Base-by-base conservation (phyloP, 306 rosid species). In the Argentina anserina region DNA sequence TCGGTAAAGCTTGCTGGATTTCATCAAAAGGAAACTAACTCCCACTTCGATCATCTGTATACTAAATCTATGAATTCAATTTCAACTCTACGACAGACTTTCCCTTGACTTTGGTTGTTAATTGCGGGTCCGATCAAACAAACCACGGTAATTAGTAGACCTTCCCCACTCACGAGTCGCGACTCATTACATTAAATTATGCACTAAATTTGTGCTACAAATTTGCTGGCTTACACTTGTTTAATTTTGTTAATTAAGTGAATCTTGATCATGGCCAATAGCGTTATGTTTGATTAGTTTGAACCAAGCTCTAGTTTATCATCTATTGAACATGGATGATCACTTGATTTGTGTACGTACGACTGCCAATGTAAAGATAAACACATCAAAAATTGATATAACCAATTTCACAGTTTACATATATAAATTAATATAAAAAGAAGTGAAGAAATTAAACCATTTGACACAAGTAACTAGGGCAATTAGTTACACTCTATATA, bases 111-210 rank as follows among this genome's bases (percentile, higher is more conserved):
- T 37, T 59, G 53, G 53, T 37, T 5, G n/a, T 1, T 26, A 17
- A 42, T 78, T 52, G 65, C 36, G 26, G 26, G 62, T 28, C 33
- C 42, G 28, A 7, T 17, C 18, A 40, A 53, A 21, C 29, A 40
- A 33, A 9, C 40, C n/a, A 29, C 47, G 55, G n/a, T n/a, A n/a
- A n/a, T 65, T 41, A 75, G 53, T 69, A 23, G 60, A 50, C 42
- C 64, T 23, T 62, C 41, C 75, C 79, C 79, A 79, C 83, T 61
- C 9, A 40, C 76, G 2, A 62, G 13, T 26, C 20, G 14, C 12
- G 62, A 56, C 33, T 62, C 67, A 33, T 63, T 63, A 36, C 29
- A 63, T 63, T n/a, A n/a, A n/a, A 20, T n/a, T n/a, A n/a, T n/a
- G 45, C 43, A 36, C 68, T 26, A 36, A 20, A 36, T 34, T 17